phyloP scores from a whole-genome alignment of 352 stramenopile species.

The Lagenidium sp. region DNA sequence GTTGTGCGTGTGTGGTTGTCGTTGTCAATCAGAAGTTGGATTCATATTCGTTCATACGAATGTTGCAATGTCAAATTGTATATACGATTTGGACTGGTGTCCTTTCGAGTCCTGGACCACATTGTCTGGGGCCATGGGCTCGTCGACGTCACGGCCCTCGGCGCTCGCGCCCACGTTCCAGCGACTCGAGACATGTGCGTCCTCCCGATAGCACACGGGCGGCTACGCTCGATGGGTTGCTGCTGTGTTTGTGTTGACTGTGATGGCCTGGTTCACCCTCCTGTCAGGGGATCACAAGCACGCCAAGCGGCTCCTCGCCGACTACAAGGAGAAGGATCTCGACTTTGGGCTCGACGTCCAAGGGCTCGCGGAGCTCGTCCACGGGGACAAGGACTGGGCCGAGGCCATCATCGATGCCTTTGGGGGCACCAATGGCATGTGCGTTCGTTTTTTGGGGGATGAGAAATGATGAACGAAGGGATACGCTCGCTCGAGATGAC shows the following conservation, averaged over 20 bases:
- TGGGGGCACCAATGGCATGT: slow-evolving; percentile 53
- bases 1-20: too few species aligned
- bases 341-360: slow-evolving; percentile 59
- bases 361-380: slow-evolving; percentile 30
- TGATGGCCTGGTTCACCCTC: background rate
- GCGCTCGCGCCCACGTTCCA: slow-evolving; percentile 34
- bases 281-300: slow-evolving; percentile 40
- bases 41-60: too few species aligned
- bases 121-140: slow-evolving; percentile 25
- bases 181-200: slow-evolving; percentile 42
- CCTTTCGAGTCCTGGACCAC: background rate
- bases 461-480: too few species aligned
- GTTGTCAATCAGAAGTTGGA: too few species aligned
- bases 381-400: slow-evolving; percentile 42
- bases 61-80: background rate
- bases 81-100: too few species aligned
- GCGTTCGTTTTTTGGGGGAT: too few species aligned
- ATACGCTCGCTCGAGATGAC: too few species aligned
- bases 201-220: background rate
- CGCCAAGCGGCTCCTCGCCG: slow-evolving; percentile 31
- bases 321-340: slow-evolving; percentile 72
- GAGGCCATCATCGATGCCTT: slow-evolving; percentile 50
- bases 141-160: slow-evolving; percentile 26
- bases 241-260: background rate
- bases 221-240: background rate